Base-by-base conservation (phyloP, 2,329 filamentous ascomycete genomes). In the Pyricularia sp. region DNA sequence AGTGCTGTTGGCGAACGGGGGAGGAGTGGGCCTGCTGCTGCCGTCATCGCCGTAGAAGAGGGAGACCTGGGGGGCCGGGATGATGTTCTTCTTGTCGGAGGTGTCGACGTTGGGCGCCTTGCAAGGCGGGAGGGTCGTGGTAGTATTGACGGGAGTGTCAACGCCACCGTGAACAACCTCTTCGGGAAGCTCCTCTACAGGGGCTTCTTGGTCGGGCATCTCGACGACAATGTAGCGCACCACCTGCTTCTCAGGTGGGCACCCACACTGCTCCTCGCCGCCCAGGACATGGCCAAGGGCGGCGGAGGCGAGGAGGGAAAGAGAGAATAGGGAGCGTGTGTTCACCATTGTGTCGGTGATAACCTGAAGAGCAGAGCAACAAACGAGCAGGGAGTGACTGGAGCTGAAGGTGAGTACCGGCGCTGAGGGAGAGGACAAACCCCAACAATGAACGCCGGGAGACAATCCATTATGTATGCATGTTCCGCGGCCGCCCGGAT, bases 171-270 rank as follows among this genome's bases (percentile, higher is more conserved):
- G n/a, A 17, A 25, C 6, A 31, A 36, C 64, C n/a, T 31, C n/a
- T 36, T 23, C 28, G 10, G 64, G 64, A 31, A 42, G 31, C 11
- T 36, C 20, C 12, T 31, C 31, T 3, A 20, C 64, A 1, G 30
- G 28, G 12, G 28, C 25, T 12, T 30, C 17, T 23, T 67, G 66
- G 28, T 67, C 50, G 25, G 66, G 66, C 66, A 67, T 67, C 55
- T 67, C 66, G 26, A 59, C 42, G 17, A 67, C 66, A 26, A 67
- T 36, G 66, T 67, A 67, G 14, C 66, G 66, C 50, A 67, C 66
- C 25, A 55, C 36, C 28, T 63, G 23, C n/a, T 61, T 67, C 20
- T 61, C 66, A 25, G 55, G 66, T 6, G 66, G 31, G 66, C 66
- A 67, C 17, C 26, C 17, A 42, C 55, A 67, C 17, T 28, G n/a